Evolutionary conservation across 106 monocot species (phyloP).

Genomic region (Acanthochlamys bracteata): DNA sequence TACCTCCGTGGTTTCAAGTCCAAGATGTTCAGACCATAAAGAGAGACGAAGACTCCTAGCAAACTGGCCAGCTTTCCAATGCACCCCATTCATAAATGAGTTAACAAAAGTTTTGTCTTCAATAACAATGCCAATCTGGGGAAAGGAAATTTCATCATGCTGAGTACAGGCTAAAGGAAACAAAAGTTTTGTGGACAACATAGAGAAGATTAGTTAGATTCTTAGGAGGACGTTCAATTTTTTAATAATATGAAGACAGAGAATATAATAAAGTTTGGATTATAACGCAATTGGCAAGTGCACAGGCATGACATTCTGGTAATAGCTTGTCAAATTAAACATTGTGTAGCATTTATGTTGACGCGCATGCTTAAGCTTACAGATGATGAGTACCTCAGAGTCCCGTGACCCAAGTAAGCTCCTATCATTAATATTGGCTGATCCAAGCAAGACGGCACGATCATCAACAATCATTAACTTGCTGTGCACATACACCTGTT

Average conservation of each 20-base stretch:
- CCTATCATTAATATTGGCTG: conserved; percentile 98
- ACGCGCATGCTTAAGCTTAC: too few species aligned
- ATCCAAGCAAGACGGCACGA: conserved; percentile 72
- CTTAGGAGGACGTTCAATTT: too few species aligned
- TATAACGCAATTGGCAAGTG: too few species aligned
- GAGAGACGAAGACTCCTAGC: conserved; percentile 15
- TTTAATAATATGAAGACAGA: too few species aligned
- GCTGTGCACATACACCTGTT: conserved; percentile 98
- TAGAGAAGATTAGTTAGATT: too few species aligned
- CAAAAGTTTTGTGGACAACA: neutral
- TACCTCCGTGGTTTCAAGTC: conserved; percentile 5
- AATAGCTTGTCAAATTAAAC: too few species aligned
- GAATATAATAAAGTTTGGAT: too few species aligned
- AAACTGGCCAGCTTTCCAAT: conserved; percentile 13
- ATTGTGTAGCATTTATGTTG: too few species aligned
- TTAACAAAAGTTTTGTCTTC: conserved; percentile 12
- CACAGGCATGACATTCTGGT: too few species aligned
- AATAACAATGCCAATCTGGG: conserved; percentile 12
- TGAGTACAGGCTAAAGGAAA: neutral
- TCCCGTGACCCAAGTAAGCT: conserved; percentile 96
- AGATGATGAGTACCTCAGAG: conserved; percentile 60
- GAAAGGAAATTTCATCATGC: conserved; percentile 1
- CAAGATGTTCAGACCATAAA: conserved; percentile 14
- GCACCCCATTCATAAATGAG: conserved; percentile 9
- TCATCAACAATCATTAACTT: conserved; percentile 99